phyloP scores from a whole-genome alignment of 2,329 filamentous ascomycete species.

The Graphiopsis chlorocephala region DNA sequence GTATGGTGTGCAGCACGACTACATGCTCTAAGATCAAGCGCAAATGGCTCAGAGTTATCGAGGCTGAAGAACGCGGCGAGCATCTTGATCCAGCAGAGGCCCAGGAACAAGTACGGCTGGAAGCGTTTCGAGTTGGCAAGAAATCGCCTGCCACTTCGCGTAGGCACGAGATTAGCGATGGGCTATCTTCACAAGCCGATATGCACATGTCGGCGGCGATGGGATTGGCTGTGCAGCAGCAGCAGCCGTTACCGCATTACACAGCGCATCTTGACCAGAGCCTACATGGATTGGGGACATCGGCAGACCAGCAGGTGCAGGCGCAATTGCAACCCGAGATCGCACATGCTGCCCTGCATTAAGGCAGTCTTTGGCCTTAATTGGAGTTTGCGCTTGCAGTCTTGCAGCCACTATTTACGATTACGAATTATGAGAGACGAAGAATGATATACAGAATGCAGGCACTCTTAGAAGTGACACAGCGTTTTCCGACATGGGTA shows the following conservation, averaged over 20 bases:
- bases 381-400: not conserved
- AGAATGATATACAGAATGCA: not conserved
- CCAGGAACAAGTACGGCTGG: constrained; percentile 12
- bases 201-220: not conserved
- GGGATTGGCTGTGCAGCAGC: not conserved
- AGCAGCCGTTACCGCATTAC: constrained; percentile 10
- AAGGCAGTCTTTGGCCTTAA: not conserved
- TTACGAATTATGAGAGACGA: not conserved
- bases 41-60: constrained; percentile 34
- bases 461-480: not conserved
- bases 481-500: not conserved
- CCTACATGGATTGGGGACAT: not conserved
- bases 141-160: not conserved
- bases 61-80: constrained; percentile 31
- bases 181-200: not conserved
- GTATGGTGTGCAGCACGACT: constrained; percentile 34
- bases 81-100: constrained; percentile 25
- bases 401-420: not conserved
- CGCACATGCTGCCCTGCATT: not conserved
- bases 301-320: constrained; percentile 1
- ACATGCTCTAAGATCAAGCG: constrained; percentile 37
- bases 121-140: constrained; percentile 2
- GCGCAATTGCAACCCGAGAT: constrained; percentile 6
- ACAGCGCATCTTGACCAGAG: constrained; percentile 1
- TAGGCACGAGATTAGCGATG: not conserved